Conservation (phyloP, 176 grass and related monocot genomes). For the Eragrostis curvula region DNA sequence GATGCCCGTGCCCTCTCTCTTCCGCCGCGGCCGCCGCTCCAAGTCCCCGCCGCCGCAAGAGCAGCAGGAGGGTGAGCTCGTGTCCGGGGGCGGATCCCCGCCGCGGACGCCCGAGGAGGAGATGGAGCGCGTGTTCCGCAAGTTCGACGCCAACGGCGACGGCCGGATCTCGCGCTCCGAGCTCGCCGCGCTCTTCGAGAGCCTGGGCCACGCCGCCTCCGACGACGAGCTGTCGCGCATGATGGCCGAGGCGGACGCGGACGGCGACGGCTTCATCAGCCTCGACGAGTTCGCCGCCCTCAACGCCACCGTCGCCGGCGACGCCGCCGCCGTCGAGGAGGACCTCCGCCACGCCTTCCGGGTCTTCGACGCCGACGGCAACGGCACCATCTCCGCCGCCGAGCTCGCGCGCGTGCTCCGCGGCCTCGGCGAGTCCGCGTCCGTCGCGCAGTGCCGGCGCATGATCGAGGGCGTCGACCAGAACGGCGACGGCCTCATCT, state of each 20-base stretch:
- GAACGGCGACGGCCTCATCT: constrained; percentile 82
- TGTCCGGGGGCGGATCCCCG: neutral
- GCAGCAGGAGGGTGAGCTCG: too few relatives aligned
- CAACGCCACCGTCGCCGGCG: constrained; percentile 46
- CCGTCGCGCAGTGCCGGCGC: constrained; percentile 75
- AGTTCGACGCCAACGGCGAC: constrained; percentile 96
- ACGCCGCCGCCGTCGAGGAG: constrained; percentile 58
- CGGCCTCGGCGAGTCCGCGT: constrained; percentile 75
- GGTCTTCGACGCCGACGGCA: constrained; percentile 84
- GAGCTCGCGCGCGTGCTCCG: constrained; percentile 81
- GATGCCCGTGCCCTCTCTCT: constrained; percentile 68
- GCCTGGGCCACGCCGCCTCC: constrained; percentile 62
- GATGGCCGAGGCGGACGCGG: constrained; percentile 86
- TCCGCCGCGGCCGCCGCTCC: constrained; percentile 57
- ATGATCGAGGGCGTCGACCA: constrained; percentile 94
- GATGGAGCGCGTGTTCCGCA: constrained; percentile 78
- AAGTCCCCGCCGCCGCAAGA: constrained; percentile 47
- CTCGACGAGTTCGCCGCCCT: constrained; percentile 79
- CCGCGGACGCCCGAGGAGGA: constrained; percentile 49
- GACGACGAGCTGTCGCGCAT: constrained; percentile 84
- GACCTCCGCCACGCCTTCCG: constrained; percentile 85
- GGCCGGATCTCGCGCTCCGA: constrained; percentile 81
- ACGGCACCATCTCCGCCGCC: constrained; percentile 79
- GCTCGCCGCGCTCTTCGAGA: constrained; percentile 73
- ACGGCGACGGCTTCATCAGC: constrained; percentile 94